A percentile compares a stretch with the other conserved stretches of the same genome.
These are phyloP conservation scores for Rhododendron ferrugineum DNA, from an alignment of 148 eudicot species.

Conservation along the genomic window DNA sequence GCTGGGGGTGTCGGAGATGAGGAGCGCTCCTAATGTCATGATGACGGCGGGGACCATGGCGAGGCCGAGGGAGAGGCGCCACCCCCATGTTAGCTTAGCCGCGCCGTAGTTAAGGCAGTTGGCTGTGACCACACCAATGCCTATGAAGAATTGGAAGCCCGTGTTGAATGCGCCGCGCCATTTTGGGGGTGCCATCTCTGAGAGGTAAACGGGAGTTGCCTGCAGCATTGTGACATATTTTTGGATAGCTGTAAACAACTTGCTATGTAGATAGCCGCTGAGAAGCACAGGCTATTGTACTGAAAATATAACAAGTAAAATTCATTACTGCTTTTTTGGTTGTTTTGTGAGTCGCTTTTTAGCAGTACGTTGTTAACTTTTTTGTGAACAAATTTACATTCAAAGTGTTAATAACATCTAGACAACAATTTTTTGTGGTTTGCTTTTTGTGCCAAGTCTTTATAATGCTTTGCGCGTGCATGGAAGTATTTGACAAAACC, in stretches of 20 bases:
- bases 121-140: slow-evolving; percentile 35
- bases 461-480: no score
- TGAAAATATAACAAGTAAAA: no score
- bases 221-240: slow-evolving; percentile 12
- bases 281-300: background rate
- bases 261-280: background rate
- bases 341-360: no score
- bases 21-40: slow-evolving; percentile 33
- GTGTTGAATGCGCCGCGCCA: slow-evolving; percentile 51
- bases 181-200: slow-evolving; percentile 45
- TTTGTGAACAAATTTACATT: no score
- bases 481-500: no score
- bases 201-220: slow-evolving; percentile 43
- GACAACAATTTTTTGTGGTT: no score
- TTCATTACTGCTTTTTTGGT: no score
- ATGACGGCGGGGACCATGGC: slow-evolving; percentile 34
- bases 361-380: no score
- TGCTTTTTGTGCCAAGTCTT: no score
- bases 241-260: background rate
- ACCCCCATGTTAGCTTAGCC: slow-evolving; percentile 24
- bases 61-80: slow-evolving; percentile 44
- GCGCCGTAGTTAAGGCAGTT: slow-evolving; percentile 30
- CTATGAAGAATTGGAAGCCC: slow-evolving; percentile 45
- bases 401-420: no score
- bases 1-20: slow-evolving; percentile 44